Evolutionary conservation across 2,329 filamentous ascomycete species (phyloP).

Genomic region (Trichoderma oligosporum): DNA sequence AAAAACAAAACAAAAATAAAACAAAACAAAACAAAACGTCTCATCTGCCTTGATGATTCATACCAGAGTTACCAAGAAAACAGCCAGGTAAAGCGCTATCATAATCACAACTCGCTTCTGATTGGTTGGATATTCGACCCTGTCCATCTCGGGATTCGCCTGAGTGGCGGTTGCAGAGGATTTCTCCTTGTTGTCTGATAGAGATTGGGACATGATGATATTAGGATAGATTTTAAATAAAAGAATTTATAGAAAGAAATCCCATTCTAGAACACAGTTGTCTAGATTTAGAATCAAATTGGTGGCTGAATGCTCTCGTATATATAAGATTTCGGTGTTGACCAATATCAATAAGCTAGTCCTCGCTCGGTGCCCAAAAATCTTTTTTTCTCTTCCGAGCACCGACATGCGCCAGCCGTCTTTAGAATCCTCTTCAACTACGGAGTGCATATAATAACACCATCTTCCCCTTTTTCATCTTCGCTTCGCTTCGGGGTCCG

Average conservation of each 20-base stretch:
- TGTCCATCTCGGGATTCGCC: neutral
- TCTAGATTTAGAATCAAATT: neutral
- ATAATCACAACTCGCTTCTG: constrained; percentile 8
- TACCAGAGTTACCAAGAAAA: constrained; percentile 10
- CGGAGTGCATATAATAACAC: neutral
- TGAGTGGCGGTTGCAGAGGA: neutral
- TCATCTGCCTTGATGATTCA: neutral
- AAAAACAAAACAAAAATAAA: too few species aligned
- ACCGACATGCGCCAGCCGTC: neutral
- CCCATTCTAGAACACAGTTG: neutral
- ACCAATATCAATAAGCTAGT: neutral
- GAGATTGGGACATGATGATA: neutral
- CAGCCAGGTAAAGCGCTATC: constrained; percentile 1
- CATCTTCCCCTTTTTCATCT: neutral
- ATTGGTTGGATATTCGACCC: constrained; percentile 5
- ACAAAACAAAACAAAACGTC: neutral
- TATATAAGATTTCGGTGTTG: too few species aligned
- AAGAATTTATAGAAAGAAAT: neutral
- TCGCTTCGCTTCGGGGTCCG: neutral
- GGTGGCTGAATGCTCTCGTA: too few species aligned
- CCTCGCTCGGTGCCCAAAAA: constrained; percentile 7
- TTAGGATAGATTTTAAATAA: neutral
- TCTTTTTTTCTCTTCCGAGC: neutral
- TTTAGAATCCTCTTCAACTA: neutral
- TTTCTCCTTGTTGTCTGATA: constrained; percentile 1